Evolutionary conservation across 495 filamentous ascomycete species (phyloP).

Genomic region (Pseudomonodictys pantanalensis): DNA sequence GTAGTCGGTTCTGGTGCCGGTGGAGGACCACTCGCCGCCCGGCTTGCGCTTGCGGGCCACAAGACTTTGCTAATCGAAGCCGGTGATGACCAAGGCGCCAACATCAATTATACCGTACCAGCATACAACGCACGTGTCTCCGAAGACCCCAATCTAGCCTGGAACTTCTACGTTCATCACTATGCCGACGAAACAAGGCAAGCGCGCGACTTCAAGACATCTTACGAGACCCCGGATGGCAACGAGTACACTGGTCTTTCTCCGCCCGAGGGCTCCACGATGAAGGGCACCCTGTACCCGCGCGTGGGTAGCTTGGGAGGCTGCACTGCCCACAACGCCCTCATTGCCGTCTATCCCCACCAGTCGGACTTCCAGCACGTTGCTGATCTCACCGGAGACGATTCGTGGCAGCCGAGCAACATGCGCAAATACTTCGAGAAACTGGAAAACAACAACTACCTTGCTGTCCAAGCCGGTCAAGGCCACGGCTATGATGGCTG

Average conservation of each 20-base stretch:
- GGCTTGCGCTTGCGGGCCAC: conserved; percentile 26
- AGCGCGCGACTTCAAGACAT: conserved; percentile 22
- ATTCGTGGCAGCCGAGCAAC: conserved; percentile 44
- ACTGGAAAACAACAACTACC: conserved; percentile 16
- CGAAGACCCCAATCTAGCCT: conserved; percentile 11
- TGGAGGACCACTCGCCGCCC: conserved; percentile 29
- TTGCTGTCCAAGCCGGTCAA: neutral
- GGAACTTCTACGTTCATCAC: conserved; percentile 31
- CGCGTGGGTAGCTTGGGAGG: conserved; percentile 50
- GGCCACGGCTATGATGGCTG: conserved; percentile 23
- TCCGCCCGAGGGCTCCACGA: conserved; percentile 44
- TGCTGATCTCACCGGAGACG: conserved; percentile 49
- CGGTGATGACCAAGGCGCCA: conserved; percentile 23
- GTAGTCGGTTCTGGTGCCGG: conserved; percentile 31
- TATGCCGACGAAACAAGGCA: conserved; percentile 9
- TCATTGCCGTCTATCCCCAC: conserved; percentile 44
- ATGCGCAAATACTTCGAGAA: conserved; percentile 47
- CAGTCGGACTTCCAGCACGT: conserved; percentile 48
- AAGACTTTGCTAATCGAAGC: conserved; percentile 28
- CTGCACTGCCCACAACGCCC: conserved; percentile 51
- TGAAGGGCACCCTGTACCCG: conserved; percentile 49
- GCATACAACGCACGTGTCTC: neutral
- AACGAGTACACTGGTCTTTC: conserved; percentile 28
- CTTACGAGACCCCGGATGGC: conserved; percentile 17
- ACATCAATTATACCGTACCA: conserved; percentile 16